These are phyloP conservation scores for Colletotrichum sp. DNA, from an alignment of 2,329 filamentous ascomycete species.

Conservation along the genomic window DNA sequence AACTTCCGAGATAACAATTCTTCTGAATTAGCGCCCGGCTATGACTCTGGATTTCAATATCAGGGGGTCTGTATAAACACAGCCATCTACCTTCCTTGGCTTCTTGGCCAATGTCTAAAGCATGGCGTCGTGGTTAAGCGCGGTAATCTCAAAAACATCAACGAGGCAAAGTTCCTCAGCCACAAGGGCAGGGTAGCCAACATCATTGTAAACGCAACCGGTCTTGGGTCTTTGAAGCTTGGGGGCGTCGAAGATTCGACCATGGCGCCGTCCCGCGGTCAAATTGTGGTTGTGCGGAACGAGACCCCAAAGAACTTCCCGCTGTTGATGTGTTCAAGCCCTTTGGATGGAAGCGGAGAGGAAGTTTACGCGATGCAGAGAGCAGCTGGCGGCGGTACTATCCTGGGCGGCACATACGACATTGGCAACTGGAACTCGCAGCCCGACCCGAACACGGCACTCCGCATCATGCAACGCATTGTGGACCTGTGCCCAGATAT, in stretches of 20 bases:
- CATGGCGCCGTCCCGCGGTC: constrained; percentile 71
- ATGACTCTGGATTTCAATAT: constrained; percentile 63
- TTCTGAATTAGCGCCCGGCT: constrained; percentile 63
- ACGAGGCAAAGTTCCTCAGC: constrained; percentile 62
- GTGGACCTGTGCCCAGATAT: constrained; percentile 70
- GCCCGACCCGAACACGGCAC: constrained; percentile 77
- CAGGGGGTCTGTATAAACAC: constrained; percentile 77
- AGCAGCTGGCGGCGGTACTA: constrained; percentile 77
- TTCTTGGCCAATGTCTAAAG: constrained; percentile 69
- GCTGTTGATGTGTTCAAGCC: constrained; percentile 60
- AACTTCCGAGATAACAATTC: constrained; percentile 69
- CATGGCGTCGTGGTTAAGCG: constrained; percentile 63
- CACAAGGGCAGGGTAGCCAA: constrained; percentile 62
- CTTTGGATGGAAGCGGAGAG: constrained; percentile 76
- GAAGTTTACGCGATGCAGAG: constrained; percentile 83
- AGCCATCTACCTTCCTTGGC: constrained; percentile 73
- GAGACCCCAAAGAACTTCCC: constrained; percentile 73
- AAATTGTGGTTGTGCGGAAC: constrained; percentile 83
- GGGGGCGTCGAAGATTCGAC: constrained; percentile 72
- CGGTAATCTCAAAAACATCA: constrained; percentile 61
- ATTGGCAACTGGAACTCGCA: constrained; percentile 80
- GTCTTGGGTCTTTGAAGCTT: constrained; percentile 66
- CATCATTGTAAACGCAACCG: constrained; percentile 74
- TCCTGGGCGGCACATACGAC: constrained; percentile 87
- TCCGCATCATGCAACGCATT: constrained; percentile 81